Conservation (phyloP, 495 filamentous ascomycete species). For the Lasiosphaeriaceae sp. region DNA sequence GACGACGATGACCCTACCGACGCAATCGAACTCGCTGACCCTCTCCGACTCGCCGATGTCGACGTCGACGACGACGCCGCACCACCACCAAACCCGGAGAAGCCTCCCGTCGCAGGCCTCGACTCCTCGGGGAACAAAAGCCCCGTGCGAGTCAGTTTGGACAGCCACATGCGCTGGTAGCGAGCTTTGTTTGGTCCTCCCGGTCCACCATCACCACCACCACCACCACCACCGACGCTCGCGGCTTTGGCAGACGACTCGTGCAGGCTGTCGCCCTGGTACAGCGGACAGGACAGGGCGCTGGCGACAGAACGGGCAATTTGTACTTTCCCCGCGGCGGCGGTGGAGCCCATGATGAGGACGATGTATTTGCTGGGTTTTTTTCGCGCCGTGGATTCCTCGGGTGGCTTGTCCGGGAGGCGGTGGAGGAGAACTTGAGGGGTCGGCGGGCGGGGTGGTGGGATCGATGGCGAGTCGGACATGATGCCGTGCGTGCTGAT, state of each 20-base stretch:
- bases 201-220: no score
- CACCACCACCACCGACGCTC: conserved; percentile 1
- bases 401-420: conserved; percentile 12
- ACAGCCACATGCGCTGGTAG: conserved; percentile 24
- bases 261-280: conserved; percentile 22
- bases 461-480: conserved; percentile 3
- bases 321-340: conserved; percentile 15
- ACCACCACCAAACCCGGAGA: conserved; percentile 14
- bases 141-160: conserved; percentile 20
- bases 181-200: conserved; percentile 9
- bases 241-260: conserved; percentile 17
- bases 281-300: conserved; percentile 16
- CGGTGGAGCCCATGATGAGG: conserved; percentile 15
- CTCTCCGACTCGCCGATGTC: conserved; percentile 11
- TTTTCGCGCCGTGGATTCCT: not conserved
- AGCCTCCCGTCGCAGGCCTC: conserved; percentile 13
- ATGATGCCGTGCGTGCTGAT: no score
- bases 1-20: not conserved
- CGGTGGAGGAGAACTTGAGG: conserved; percentile 19
- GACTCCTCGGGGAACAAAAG: conserved; percentile 23
- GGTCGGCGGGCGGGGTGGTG: conserved; percentile 16
- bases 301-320: conserved; percentile 13
- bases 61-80: no score
- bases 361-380: conserved; percentile 16
- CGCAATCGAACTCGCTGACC: conserved; percentile 10